Percentiles rank a stretch among this genome's conserved stretches.
Evolutionary conservation across 129 eudicot genomes (phyloP).

Genomic region (Chrysanthemum lavandulifolium): DNA sequence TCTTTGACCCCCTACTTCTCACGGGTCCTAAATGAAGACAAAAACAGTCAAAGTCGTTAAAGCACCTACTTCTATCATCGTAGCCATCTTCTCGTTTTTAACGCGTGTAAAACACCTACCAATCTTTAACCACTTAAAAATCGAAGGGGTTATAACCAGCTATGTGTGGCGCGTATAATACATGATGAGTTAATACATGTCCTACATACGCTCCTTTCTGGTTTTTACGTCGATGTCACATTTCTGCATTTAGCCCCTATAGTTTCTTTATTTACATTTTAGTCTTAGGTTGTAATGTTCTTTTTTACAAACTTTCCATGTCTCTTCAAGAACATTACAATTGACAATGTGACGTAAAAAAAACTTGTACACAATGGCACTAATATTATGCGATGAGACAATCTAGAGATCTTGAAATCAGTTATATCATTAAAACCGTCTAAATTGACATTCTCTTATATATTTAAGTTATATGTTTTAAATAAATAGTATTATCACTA

Average conservation of each 20-base stretch:
- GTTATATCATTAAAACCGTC: too few species aligned
- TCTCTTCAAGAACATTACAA: too few species aligned
- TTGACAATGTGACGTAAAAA: too few species aligned
- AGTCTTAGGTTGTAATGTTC: not conserved
- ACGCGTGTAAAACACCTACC: conserved; percentile 16
- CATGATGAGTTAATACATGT: not conserved
- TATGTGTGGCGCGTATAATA: conserved; percentile 5
- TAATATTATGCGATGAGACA: too few species aligned
- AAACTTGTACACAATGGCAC: too few species aligned
- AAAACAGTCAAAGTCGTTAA: conserved; percentile 32
- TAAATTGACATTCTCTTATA: too few species aligned
- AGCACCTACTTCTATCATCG: conserved; percentile 20
- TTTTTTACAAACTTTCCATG: not conserved
- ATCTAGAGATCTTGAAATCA: too few species aligned
- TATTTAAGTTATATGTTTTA: too few species aligned
- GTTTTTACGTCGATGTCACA: not conserved
- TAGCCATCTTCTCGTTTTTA: not conserved
- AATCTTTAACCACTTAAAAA: not conserved
- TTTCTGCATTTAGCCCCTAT: not conserved
- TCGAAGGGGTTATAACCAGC: not conserved
- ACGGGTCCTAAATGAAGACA: conserved; percentile 27
- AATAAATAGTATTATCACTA: too few species aligned
- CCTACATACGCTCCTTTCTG: not conserved
- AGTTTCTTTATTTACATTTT: not conserved
- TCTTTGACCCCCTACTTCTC: conserved; percentile 2